phyloP scores from a whole-genome alignment of 805 yeast species.

The Zygotorulaspora chibaensis region DNA sequence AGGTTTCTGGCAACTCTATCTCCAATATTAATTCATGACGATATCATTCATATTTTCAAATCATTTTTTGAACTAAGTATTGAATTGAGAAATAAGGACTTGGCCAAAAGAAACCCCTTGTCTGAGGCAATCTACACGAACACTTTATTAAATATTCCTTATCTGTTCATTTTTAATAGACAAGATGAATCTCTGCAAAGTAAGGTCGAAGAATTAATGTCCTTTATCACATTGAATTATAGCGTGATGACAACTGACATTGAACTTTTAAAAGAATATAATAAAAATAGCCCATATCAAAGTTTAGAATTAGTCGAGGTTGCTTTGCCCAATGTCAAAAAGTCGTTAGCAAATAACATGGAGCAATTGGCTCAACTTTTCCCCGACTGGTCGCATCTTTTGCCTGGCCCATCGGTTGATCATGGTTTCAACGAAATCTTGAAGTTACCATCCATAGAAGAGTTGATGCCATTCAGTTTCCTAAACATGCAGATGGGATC shows the following conservation, averaged over 20 bases:
- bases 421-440: constrained; percentile 34
- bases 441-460: constrained; percentile 37
- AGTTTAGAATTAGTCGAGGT: constrained; percentile 47
- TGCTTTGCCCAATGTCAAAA: constrained; percentile 48
- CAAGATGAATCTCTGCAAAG: constrained; percentile 27
- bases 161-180: constrained; percentile 45
- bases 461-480: constrained; percentile 31
- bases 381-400: constrained; percentile 38
- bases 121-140: constrained; percentile 67
- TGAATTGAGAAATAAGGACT: constrained; percentile 44
- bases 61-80: constrained; percentile 54
- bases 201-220: constrained; percentile 44
- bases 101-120: constrained; percentile 46
- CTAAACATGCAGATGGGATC: constrained; percentile 42
- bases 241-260: constrained; percentile 19
- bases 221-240: constrained; percentile 38
- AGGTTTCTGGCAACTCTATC: constrained; percentile 66
- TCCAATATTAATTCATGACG: constrained; percentile 55
- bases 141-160: constrained; percentile 62
- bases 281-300: constrained; percentile 43
- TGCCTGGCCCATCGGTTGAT: constrained; percentile 30
- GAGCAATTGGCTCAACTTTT: constrained; percentile 37
- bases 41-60: constrained; percentile 44
- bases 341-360: constrained; percentile 41
- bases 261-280: constrained; percentile 26